Evolutionary conservation across 75 land plant species (phyloP), one percentile per base, ranked within the genome.

Genomic region (Pinus albicaulis): DNA sequence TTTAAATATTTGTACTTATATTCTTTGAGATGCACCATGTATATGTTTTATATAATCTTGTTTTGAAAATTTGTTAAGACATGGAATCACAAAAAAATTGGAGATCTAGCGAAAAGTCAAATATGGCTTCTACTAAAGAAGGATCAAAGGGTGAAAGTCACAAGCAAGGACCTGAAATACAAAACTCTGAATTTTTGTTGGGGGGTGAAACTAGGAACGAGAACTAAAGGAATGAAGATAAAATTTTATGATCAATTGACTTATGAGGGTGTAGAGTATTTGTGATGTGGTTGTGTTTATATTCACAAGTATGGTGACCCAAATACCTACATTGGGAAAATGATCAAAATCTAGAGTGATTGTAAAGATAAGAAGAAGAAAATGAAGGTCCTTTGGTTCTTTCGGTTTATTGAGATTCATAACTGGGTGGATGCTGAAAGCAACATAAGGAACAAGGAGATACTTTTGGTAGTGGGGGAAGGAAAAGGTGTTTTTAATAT

Each of bases 381-480:
- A 63, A 77, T 89, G 4, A 84, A 87, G 75, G 75, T 92, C 65
- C 62, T 82, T 4, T 94, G 97, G 97, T 89, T 89, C 66, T 92
- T 91, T 55, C 82, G 62, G 0, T 87, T 89, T 25, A 36, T 26
- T 41, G 97, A 94, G 31, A 81, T 94, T 31, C 34, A n/a, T 11
- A 76, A 76, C 64, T 82, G 31, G 48, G 65, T 86, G 24, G 73
- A 56, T 16, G 80, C 8, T 16, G 85, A 66, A 71, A 63, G 13
- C 60, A 22, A 38, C 22, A 26, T 78, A 56, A 23, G 52, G 0
- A 75, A 82, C 74, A 91, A 85, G 73, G 98, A 95, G 65, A 55
- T 95, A 57, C 89, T 93, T 75, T 82, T 95, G 82, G 98, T 90
- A 20, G 82, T 61, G 60, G 95, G 98, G 22, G 85, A 90, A 73